Evolutionary conservation across 2,329 filamentous ascomycete genomes (phyloP), one percentile per base, ranked within the genome.

Genomic region (Colletotrichum euphorbiae): DNA sequence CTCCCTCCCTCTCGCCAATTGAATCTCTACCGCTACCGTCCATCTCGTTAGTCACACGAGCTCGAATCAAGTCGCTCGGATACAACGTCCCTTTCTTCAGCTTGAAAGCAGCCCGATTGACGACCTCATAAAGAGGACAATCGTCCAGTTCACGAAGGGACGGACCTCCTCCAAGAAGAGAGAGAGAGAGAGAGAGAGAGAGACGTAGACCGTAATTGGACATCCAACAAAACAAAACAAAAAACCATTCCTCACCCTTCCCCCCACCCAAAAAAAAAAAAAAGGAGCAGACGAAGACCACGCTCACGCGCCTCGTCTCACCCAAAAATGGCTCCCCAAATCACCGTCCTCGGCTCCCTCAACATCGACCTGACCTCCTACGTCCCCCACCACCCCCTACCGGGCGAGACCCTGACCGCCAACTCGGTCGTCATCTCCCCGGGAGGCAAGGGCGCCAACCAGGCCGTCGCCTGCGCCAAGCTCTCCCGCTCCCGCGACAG

Each of bases 381-480:
- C 74, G 96, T 96, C 38, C 85, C 93, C 5, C 93, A 95, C 71
- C 89, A 97, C 71, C 95, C 96, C 1, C 82, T 86, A 1, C 90
- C 91, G 1, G 96, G 95, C 72, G 95, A 99, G 81, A 98, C 95
- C 3, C 85, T 98, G 58, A 94, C 92, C 2, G 88, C 93, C 54
- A 89, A 84, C 71, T 89, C 89, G 19, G 97, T 97, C 81, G 86
- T 86, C 75, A 93, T 91, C 40, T 94, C 92, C 48, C 90, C 92
- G 33, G 96, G 95, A 74, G 95, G 96, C 65, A 99, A 99, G 82
- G 95, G 95, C 71, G 94, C 94, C 69, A 98, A 98, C 83, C 95
- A 98, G 82, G 94, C 94, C 68, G 92, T 97, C 63, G 93, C 94
- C 24, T 94, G 91, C 80, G 92, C 91, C 57, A 92, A 95, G 71